Conservation (phyloP, 495 filamentous ascomycete genomes). For the Melanomma pulvis-pyrius region DNA sequence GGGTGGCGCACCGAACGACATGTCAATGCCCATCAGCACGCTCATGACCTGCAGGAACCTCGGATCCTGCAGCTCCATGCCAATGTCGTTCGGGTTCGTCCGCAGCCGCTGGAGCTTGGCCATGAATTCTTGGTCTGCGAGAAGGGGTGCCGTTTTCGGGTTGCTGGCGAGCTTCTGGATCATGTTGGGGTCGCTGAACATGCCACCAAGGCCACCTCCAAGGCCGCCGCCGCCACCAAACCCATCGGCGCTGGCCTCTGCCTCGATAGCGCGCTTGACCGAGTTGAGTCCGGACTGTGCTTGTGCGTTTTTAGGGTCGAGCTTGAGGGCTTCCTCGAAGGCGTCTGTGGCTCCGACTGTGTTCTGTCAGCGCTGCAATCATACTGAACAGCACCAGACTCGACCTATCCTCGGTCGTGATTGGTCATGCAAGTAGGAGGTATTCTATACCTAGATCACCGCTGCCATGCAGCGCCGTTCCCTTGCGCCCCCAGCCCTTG, state of each 20-base stretch:
- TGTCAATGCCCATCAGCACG: conserved; percentile 90
- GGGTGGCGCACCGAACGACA: conserved; percentile 72
- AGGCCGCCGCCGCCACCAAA: conserved; percentile 65
- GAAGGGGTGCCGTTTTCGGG: conserved; percentile 83
- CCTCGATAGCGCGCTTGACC: conserved; percentile 84
- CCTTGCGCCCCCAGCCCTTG: conserved; percentile 92
- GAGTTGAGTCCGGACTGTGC: conserved; percentile 83
- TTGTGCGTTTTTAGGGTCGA: conserved; percentile 89
- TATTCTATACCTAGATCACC: conserved; percentile 71
- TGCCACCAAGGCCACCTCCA: conserved; percentile 74
- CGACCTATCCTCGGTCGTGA: neutral
- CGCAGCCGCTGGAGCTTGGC: conserved; percentile 77
- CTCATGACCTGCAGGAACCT: conserved; percentile 93
- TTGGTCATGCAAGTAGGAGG: neutral
- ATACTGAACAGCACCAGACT: neutral
- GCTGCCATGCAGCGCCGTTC: conserved; percentile 82
- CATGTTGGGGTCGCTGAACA: conserved; percentile 91
- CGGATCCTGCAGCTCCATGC: conserved; percentile 81
- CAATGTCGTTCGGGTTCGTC: conserved; percentile 77
- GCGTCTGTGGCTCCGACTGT: conserved; percentile 79
- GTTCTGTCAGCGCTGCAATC: conserved; percentile 6
- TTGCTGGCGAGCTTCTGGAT: conserved; percentile 88
- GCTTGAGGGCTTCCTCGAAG: conserved; percentile 87
- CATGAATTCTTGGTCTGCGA: conserved; percentile 90
- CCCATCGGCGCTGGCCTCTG: conserved; percentile 71